Evolutionary conservation across 257 asterid species (phyloP), one percentile per base, ranked within the genome.

Genomic region (Mitragyna speciosa): DNA sequence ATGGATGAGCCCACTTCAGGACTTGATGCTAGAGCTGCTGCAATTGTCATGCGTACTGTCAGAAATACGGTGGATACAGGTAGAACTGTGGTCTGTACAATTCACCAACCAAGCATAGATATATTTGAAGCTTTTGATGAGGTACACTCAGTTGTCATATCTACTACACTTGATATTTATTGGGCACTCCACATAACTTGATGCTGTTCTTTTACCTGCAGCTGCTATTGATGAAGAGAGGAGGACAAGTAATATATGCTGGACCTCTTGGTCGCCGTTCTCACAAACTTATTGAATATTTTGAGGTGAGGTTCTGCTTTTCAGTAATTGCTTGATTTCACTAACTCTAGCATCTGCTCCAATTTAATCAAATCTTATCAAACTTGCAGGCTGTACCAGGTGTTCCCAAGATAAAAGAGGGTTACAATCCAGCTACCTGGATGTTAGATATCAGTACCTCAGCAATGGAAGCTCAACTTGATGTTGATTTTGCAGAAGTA

Each of bases 1-100:
- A 93, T 93, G 97, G 97, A 93, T 51, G 97, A 93, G 84, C 97
- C 97, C 1, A 93, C 97, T 0, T 93, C 97, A 19, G 96, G 96
- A 20, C 97, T 93, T 45, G 97, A 93, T 85, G 97, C 97, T 15
- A 87, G 97, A 88, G 97, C 97, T 66, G 97, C 97, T 81, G 97
- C 97, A 15, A 90, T 91, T 68, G 97, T 93, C 51, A 91, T 93
- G 97, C 91, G 97, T 28, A 87, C 97, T 4, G 96, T 93, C 24
- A 89, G 97, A 80, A 93, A 93, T 77, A 93, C 97, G 0, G 97
- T 93, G 73, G 97, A 93, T 72, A 93, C 95, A 12, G 97, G 97
- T 15, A 83, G 97, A 58, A 93, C 97, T 26, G 95, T 93, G 12
- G 94, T 93, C 82, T 93, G 98, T 81, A 93, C 98, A 0, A 93